Base-by-base conservation (phyloP, 768 basidiomycete genomes). In the Dacryopinax spathularia region DNA sequence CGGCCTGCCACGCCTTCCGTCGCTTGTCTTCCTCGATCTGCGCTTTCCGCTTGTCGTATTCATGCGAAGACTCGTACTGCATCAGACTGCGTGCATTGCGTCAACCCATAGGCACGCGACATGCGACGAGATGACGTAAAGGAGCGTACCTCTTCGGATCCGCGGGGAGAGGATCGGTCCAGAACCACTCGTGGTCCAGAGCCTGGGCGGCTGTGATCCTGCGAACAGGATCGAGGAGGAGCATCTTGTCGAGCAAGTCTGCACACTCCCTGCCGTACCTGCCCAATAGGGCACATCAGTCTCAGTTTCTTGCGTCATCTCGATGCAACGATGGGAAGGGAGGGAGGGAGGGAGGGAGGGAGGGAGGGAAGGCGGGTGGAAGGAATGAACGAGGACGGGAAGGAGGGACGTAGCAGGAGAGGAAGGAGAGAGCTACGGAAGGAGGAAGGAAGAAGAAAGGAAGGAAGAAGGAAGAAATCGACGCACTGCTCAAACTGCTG, bases 101-200 rank as follows among this genome's bases (percentile, higher is more conserved):
- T 62, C 34, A 72, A 35, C 37, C 60, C 2, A 43, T 63, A 18
- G 9, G 48, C 61, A 44, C 15, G n/a, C 33, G 59, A 10, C 36
- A 33, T 18, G n/a, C 1, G 31, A 59, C 9, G 61, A 48, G n/a
- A 7, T 16, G 20, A 20, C 35, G 66, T 33, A 7, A 41, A 60
- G 22, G 25, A 7, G 76, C 83, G 64, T 69, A 76, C 76, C 66
- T 67, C 63, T 66, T 70, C 0, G 71, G 63, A 41, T 68, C 66
- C 2, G 71, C 71, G 1, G 93, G 89, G 35, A 91, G 69, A 0
- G 95, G 94, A 66, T 89, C 85, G 0, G 85, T 86, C 90, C 91
- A 96, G 73, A 98, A 96, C 77, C 92, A 98, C 20, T 89, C 85
- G 71, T 97, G 92, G 68, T 93, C 87, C 61, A 97, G 80, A 0